Evolutionary conservation across 768 basidiomycete species (phyloP).

Genomic region (Serendipita indica): DNA sequence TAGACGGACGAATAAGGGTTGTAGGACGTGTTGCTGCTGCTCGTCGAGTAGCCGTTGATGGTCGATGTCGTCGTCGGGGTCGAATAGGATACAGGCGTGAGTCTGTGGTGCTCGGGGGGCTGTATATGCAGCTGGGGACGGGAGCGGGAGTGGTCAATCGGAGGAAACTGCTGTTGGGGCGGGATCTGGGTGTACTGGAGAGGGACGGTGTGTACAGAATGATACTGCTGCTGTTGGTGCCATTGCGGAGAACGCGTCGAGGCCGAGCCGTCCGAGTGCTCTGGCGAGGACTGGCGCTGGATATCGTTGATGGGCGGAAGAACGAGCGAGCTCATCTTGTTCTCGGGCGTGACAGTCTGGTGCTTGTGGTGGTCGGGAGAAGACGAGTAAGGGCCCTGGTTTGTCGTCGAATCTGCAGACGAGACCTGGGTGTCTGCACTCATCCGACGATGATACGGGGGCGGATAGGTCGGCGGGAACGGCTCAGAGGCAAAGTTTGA

Average conservation of each 20-base stretch:
- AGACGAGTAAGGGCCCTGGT: neutral
- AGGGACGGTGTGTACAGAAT: conserved; percentile 39
- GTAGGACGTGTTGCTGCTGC: neutral
- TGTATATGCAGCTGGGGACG: conserved; percentile 13
- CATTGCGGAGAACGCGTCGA: conserved; percentile 33
- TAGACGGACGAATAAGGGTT: neutral
- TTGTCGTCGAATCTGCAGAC: conserved; percentile 3
- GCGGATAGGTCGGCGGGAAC: conserved; percentile 6
- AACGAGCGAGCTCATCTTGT: neutral
- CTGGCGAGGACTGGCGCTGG: conserved; percentile 32
- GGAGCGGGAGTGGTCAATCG: conserved; percentile 29
- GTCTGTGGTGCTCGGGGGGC: neutral
- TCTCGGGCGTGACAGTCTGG: neutral
- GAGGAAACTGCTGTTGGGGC: conserved; percentile 33
- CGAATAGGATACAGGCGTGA: neutral
- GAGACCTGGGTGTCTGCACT: conserved; percentile 5
- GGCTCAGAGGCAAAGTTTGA: neutral
- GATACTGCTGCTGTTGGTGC: conserved; percentile 15
- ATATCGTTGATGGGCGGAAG: conserved; percentile 39
- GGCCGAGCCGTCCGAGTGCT: conserved; percentile 26
- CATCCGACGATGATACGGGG: conserved; percentile 8
- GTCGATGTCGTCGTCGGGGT: neutral
- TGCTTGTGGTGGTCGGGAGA: neutral
- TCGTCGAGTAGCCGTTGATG: neutral
- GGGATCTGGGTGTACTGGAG: conserved; percentile 36